Evolutionary conservation across 495 filamentous ascomycete genomes (phyloP).

Genomic region (Hyaloscypha variabilis): DNA sequence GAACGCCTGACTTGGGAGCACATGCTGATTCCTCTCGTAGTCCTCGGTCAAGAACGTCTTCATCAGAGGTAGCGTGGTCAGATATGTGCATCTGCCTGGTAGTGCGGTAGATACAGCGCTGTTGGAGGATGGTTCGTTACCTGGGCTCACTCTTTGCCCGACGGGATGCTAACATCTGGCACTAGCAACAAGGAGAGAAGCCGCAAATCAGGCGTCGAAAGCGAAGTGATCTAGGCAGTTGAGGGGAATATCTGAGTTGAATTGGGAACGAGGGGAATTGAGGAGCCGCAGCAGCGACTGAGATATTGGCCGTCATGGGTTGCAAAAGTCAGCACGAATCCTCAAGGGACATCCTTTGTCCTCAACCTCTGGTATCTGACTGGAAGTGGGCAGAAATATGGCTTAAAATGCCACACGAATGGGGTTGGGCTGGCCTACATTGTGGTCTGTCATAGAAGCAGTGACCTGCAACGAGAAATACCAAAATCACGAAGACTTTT

Average conservation of each 20-base stretch:
- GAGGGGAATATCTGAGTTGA: background rate
- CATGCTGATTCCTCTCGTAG: conserved; percentile 35
- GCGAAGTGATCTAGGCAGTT: conserved; percentile 28
- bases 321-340: background rate
- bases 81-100: conserved; percentile 92
- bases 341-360: background rate
- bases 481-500: conserved; percentile 3
- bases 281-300: too few relatives aligned
- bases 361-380: background rate
- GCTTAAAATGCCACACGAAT: background rate
- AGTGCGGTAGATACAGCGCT: conserved; percentile 85
- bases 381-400: background rate
- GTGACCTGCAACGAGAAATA: background rate
- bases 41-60: conserved; percentile 98
- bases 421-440: background rate
- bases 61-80: conserved; percentile 93
- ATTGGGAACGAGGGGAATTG: background rate
- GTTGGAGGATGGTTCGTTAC: conserved; percentile 84
- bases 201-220: conserved; percentile 34
- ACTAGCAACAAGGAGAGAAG: conserved; percentile 32
- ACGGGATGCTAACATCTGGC: background rate
- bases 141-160: background rate
- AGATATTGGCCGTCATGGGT: background rate
- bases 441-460: background rate
- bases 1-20: background rate